Conservation (phyloP, 768 basidiomycete genomes). For the Russula abietina region DNA sequence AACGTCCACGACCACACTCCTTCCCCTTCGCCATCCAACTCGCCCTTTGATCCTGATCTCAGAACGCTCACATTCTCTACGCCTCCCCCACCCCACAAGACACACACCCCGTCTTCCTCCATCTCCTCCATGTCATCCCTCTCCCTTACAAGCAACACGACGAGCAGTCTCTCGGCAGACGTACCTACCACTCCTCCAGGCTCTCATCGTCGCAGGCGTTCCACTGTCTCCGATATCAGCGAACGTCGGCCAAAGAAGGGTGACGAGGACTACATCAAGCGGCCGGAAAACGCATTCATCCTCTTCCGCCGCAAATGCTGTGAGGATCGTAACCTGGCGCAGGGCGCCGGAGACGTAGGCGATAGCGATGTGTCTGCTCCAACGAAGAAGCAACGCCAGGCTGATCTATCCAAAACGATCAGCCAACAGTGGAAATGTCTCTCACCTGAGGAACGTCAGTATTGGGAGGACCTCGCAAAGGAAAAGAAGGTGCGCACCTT, state of each 20-base stretch:
- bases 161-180: constrained; percentile 28
- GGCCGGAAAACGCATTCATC: constrained; percentile 81
- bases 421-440: constrained; percentile 76
- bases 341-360: constrained; percentile 35
- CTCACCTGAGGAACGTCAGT: constrained; percentile 54
- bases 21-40: constrained; percentile 60
- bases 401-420: constrained; percentile 77
- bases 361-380: constrained; percentile 27
- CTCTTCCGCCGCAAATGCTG: constrained; percentile 76
- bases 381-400: constrained; percentile 68
- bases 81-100: constrained; percentile 33
- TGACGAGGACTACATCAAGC: constrained; percentile 78
- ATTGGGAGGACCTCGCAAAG: constrained; percentile 74
- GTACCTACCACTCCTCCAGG: constrained; percentile 23
- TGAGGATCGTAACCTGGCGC: constrained; percentile 57
- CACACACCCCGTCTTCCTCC: constrained; percentile 40
- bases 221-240: constrained; percentile 33
- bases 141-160: constrained; percentile 28
- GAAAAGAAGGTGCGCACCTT: constrained; percentile 72
- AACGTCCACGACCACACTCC: constrained; percentile 31
- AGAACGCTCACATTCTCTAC: constrained; percentile 41
- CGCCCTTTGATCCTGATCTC: constrained; percentile 72
- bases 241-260: constrained; percentile 49
- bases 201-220: constrained; percentile 33
- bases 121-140: constrained; percentile 38